Evolutionary conservation across 257 asterid genomes (phyloP).

Genomic region (Capsicum pubescens): DNA sequence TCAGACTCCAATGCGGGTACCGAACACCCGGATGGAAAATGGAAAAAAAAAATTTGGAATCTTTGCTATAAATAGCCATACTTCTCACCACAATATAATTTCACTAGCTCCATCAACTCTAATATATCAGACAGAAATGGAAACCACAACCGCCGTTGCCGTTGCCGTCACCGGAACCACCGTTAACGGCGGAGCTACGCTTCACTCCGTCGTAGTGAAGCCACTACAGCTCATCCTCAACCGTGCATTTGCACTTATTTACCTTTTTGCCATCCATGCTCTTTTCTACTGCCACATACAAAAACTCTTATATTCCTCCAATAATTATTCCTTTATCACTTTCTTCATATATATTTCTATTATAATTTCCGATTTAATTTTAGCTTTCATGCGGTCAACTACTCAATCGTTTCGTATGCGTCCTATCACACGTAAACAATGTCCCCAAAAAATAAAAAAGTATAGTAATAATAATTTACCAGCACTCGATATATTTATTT

Average conservation of each 20-base stretch:
- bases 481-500: conserved; percentile 64
- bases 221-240: conserved; percentile 57
- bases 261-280: conserved; percentile 46
- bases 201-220: conserved; percentile 47
- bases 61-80: neutral
- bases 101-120: too few species aligned
- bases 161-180: conserved; percentile 12
- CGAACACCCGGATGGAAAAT: too few species aligned
- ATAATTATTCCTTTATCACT: conserved; percentile 31
- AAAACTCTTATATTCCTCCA: conserved; percentile 42
- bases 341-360: conserved; percentile 45
- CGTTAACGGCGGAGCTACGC: conserved; percentile 32
- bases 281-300: conserved; percentile 58
- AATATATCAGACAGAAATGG: neutral
- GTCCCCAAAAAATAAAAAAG: conserved; percentile 41
- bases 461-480: conserved; percentile 51
- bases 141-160: neutral
- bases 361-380: conserved; percentile 53
- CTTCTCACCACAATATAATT: neutral
- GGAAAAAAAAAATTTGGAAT: too few species aligned
- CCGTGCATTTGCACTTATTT: conserved; percentile 65
- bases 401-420: conserved; percentile 65
- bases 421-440: conserved; percentile 53
- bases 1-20: too few species aligned
- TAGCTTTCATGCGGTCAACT: conserved; percentile 72